Conservation (phyloP, 352 stramenopile genomes). For the Aphanomyces cochlioides region DNA sequence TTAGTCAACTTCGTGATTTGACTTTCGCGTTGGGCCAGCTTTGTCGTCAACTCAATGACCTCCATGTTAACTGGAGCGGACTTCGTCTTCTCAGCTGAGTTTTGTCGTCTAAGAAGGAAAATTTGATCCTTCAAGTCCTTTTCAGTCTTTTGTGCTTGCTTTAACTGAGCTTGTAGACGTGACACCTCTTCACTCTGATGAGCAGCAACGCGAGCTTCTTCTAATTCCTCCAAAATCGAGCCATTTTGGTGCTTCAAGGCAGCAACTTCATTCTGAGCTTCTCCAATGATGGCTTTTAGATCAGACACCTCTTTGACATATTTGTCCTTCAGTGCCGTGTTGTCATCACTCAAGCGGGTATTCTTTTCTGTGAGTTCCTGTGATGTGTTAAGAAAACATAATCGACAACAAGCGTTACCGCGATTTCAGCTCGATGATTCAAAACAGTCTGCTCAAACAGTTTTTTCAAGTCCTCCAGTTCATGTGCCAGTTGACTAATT, state of each 20-base stretch:
- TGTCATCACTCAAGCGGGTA: too few species aligned
- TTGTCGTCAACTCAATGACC: constrained; percentile 4
- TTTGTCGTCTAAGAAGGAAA: not conserved
- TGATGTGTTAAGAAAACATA: too few species aligned
- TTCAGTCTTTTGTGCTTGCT: not conserved
- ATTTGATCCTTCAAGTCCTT: constrained; percentile 2
- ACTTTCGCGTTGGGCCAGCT: constrained; percentile 8
- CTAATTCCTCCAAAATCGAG: not conserved
- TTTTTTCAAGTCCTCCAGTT: too few species aligned
- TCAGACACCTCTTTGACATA: too few species aligned
- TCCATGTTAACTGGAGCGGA: constrained; percentile 1
- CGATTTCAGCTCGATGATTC: too few species aligned
- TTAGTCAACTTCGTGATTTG: not conserved
- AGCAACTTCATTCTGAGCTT: not conserved
- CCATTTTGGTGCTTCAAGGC: not conserved
- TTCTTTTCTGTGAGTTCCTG: too few species aligned
- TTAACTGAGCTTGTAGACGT: not conserved
- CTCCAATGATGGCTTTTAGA: not conserved
- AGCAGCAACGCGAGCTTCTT: not conserved
- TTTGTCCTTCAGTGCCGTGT: too few species aligned
- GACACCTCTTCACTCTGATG: not conserved
- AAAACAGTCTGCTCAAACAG: too few species aligned
- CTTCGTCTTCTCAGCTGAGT: not conserved
- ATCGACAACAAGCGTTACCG: too few species aligned
- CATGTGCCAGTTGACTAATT: too few species aligned